These are phyloP conservation scores for Primulina eburnea DNA, from an alignment of 257 asterid species.

Conservation along the genomic window DNA sequence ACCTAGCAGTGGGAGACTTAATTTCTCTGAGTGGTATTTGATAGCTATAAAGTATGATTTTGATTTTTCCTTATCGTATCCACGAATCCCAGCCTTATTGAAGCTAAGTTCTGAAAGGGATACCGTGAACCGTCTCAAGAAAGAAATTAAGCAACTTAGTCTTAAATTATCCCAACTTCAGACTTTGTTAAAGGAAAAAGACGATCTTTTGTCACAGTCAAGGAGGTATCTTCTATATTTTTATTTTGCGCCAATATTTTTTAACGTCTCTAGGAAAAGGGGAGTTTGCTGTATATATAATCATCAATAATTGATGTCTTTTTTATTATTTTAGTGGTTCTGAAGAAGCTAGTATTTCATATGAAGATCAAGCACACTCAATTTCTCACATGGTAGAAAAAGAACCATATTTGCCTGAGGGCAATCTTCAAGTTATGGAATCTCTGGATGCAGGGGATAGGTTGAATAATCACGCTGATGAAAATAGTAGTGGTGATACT, in stretches of 20 bases:
- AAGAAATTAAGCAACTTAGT: constrained; percentile 74
- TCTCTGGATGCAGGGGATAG: constrained; percentile 38
- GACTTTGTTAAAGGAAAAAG: constrained; percentile 69
- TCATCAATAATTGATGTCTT: constrained; percentile 16
- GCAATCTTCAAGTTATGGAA: constrained; percentile 33
- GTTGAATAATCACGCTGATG: constrained; percentile 29
- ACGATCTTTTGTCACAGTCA: constrained; percentile 43
- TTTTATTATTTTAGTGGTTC: constrained; percentile 37
- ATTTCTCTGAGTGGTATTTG: constrained; percentile 22
- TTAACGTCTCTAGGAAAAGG: constrained; percentile 10
- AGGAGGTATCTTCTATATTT: constrained; percentile 49
- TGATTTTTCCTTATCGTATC: constrained; percentile 65
- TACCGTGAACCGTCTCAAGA: constrained; percentile 62
- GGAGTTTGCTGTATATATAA: background rate
- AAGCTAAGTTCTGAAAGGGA: constrained; percentile 86
- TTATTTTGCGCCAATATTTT: constrained; percentile 18
- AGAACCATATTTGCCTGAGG: constrained; percentile 31
- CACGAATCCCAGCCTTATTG: constrained; percentile 92
- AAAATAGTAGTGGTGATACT: constrained; percentile 38
- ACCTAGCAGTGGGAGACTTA: background rate
- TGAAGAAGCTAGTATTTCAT: constrained; percentile 40
- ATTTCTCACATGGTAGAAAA: constrained; percentile 37
- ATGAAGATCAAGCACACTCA: constrained; percentile 33
- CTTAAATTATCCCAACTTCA: constrained; percentile 69
- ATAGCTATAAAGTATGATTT: constrained; percentile 2